Percentiles rank a stretch among this genome's conserved stretches.
phyloP scores from a whole-genome alignment of 2,329 filamentous ascomycete species.

The Ophiocordyceps unilateralis region DNA sequence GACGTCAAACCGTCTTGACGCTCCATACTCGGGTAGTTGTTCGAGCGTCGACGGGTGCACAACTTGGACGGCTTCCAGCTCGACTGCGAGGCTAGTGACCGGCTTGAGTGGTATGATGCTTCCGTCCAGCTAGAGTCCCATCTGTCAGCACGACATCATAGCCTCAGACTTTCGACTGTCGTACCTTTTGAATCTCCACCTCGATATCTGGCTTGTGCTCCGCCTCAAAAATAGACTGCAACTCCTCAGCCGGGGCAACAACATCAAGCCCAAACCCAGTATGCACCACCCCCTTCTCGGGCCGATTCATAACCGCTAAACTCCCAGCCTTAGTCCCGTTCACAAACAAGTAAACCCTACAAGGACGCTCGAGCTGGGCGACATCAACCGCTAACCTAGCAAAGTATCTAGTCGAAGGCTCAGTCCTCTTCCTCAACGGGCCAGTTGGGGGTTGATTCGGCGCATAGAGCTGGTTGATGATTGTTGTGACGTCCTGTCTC shows the following conservation, averaged over 20 bases:
- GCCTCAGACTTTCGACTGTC: neutral
- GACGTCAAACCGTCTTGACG: neutral
- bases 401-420: neutral
- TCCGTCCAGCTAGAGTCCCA: neutral
- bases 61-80: neutral
- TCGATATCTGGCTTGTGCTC: neutral
- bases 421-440: neutral
- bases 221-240: neutral
- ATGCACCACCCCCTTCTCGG: neutral
- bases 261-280: neutral
- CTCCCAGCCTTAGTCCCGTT: neutral
- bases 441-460: neutral
- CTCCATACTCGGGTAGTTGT: neutral
- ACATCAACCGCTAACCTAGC: neutral
- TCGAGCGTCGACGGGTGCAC: neutral
- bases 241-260: neutral
- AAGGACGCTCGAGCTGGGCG: neutral
- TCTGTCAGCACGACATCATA: neutral
- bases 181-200: constrained; percentile 1
- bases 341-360: neutral
- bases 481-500: constrained; percentile 11
- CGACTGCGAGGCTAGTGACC: neutral
- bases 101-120: neutral
- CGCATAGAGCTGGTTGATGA: constrained; percentile 17
- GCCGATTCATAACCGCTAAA: neutral